Conservation (phyloP, 1,284 basidiomycete species). For the Malassezia brasiliensis region DNA sequence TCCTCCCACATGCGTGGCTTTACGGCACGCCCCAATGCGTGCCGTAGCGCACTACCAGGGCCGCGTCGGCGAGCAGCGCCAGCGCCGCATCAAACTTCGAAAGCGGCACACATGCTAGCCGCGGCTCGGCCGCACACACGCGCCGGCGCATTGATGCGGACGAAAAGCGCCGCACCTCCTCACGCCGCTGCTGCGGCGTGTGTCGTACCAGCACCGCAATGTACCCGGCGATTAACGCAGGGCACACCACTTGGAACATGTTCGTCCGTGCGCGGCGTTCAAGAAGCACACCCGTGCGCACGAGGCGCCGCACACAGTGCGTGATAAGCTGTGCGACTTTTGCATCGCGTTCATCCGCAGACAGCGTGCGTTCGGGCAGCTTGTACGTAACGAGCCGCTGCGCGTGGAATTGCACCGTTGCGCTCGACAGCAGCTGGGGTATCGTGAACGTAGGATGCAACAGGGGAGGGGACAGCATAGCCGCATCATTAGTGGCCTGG, state of each 20-base stretch:
- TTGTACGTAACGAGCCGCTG: not conserved
- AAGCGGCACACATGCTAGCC: not conserved
- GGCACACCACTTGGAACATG: not conserved
- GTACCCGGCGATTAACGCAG: not conserved
- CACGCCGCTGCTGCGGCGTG: not conserved
- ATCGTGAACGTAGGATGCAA: not conserved
- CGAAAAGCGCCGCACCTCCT: not conserved
- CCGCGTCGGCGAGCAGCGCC: not conserved
- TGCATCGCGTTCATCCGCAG: no score
- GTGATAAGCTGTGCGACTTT: not conserved
- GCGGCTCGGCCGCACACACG: not conserved
- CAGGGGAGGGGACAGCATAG: not conserved
- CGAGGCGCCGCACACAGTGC: not conserved
- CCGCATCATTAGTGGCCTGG: not conserved
- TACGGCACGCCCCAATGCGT: not conserved
- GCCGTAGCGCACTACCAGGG: not conserved
- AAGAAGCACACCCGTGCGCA: not conserved
- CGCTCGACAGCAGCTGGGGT: not conserved
- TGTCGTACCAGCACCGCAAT: not conserved
- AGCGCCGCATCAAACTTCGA: slow-evolving; percentile 2
- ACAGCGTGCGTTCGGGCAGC: not conserved
- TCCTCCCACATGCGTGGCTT: no score
- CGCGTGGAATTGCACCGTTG: not conserved
- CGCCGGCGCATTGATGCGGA: not conserved
- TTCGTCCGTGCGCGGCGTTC: not conserved